A percentile compares a stretch with the other conserved stretches of the same genome.
Evolutionary conservation across 495 filamentous ascomycete genomes (phyloP).

Genomic region (Hypoxylon subgilvum): DNA sequence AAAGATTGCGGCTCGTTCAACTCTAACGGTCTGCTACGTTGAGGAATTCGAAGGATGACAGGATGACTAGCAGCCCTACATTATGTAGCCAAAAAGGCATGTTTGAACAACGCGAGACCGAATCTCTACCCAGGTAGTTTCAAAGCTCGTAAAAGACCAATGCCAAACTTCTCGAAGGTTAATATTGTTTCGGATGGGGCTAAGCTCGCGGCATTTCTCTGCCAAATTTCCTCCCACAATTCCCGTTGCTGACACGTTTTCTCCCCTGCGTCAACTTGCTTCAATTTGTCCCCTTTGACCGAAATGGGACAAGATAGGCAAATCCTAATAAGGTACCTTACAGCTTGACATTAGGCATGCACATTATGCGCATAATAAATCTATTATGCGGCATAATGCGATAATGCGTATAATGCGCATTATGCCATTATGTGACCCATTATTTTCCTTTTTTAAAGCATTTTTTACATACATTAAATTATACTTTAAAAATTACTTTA

Average conservation of each 20-base stretch:
- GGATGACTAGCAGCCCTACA: no score
- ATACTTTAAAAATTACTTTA: no score
- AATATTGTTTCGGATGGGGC: slow-evolving; percentile 26
- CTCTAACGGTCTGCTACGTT: background rate
- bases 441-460: no score
- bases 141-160: background rate
- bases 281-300: slow-evolving; percentile 28
- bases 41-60: no score
- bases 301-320: slow-evolving; percentile 27
- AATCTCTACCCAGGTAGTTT: no score
- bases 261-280: slow-evolving; percentile 22
- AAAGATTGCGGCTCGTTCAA: slow-evolving; percentile 2
- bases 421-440: no score
- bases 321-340: slow-evolving; percentile 18
- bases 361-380: slow-evolving; percentile 3
- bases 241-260: slow-evolving; percentile 18
- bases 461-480: no score
- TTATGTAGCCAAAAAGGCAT: no score
- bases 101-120: background rate
- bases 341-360: background rate
- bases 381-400: no score
- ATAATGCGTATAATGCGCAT: no score
- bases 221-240: slow-evolving; percentile 7
- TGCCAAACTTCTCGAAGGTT: slow-evolving; percentile 21
- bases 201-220: slow-evolving; percentile 15